Evolutionary conservation across 2,329 filamentous ascomycete species (phyloP).

Genomic region (Aspergillus caelatus): DNA sequence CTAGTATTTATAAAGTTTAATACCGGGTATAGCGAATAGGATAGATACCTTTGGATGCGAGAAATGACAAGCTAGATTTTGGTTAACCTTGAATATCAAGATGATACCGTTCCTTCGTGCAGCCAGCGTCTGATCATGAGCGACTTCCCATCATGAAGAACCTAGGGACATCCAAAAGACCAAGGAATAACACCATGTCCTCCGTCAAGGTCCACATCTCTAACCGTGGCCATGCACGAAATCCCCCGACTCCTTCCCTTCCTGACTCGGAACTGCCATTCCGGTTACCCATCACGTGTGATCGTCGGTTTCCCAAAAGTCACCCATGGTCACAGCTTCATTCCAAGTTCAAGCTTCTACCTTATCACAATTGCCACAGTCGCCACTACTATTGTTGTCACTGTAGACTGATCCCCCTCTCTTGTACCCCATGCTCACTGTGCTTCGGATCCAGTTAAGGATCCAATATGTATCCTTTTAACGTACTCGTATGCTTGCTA

Average conservation of each 20-base stretch:
- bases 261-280: neutral
- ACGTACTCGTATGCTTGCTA: neutral
- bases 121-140: neutral
- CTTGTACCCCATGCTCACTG: neutral
- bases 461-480: neutral
- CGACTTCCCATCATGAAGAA: neutral
- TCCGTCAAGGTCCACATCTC: neutral
- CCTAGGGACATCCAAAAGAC: neutral
- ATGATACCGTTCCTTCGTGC: neutral
- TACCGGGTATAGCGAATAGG: neutral
- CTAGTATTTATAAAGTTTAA: neutral
- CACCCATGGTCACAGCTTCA: neutral
- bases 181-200: neutral
- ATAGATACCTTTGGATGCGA: neutral
- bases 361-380: neutral
- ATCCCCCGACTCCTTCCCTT: neutral
- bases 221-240: neutral
- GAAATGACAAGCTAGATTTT: neutral
- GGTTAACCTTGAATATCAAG: neutral
- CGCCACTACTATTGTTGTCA: neutral
- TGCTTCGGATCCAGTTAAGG: neutral
- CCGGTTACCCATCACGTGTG: conserved; percentile 1
- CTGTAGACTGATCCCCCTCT: neutral
- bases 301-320: neutral
- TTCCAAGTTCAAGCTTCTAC: neutral